Conservation (phyloP, 2,329 filamentous ascomycete genomes). For the Pyricularia grisea region DNA sequence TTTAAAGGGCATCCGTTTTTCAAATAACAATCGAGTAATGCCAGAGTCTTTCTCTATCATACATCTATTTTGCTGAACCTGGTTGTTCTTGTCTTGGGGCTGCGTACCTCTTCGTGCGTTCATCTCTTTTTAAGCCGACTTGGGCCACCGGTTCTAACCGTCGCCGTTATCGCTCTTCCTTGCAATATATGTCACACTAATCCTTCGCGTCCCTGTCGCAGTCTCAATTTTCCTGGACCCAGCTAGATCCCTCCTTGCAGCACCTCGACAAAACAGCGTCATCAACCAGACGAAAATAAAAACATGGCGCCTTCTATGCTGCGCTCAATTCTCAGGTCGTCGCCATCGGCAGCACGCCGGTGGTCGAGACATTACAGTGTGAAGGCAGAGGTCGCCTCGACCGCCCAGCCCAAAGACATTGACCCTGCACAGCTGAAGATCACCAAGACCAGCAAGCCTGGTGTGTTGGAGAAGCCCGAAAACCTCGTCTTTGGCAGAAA, state of each 20-base stretch:
- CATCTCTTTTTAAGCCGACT: neutral
- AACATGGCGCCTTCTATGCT: slow-evolving; percentile 27
- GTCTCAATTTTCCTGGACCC: neutral
- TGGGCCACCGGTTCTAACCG: neutral
- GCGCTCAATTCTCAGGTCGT: slow-evolving; percentile 12
- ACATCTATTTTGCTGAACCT: neutral
- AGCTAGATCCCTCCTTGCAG: neutral
- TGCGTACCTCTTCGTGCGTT: neutral
- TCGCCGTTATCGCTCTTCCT: neutral
- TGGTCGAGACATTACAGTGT: slow-evolving; percentile 41
- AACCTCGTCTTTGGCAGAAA: slow-evolving; percentile 82
- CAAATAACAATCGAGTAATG: neutral
- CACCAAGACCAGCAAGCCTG: slow-evolving; percentile 66
- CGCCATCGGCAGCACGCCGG: slow-evolving; percentile 22
- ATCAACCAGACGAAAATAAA: neutral
- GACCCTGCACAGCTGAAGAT: slow-evolving; percentile 71
- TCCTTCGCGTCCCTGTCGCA: neutral
- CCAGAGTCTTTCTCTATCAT: neutral
- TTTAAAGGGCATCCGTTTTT: no score
- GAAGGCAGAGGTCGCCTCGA: slow-evolving; percentile 37
- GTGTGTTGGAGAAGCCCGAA: slow-evolving; percentile 62
- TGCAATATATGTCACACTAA: neutral
- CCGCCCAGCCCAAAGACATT: slow-evolving; percentile 52
- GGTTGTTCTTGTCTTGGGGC: neutral
- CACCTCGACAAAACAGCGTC: neutral